phyloP scores from a whole-genome alignment of 768 basidiomycete species.

The Xerocomus potaroensis region DNA sequence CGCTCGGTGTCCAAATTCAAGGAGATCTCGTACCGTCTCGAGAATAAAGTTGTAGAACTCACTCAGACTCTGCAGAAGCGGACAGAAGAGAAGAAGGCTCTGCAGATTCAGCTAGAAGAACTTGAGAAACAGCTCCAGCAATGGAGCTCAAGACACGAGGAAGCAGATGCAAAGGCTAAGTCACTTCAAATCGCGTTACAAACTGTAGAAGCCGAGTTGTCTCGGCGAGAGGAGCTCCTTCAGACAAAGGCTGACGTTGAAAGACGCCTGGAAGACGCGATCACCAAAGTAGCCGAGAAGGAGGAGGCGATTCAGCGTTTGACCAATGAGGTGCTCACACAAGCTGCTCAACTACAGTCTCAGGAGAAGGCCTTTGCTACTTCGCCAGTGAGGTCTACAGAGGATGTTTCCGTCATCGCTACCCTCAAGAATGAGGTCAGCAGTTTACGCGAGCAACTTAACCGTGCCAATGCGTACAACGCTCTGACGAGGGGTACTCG shows the following conservation, averaged over 20 bases:
- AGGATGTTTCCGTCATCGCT: constrained; percentile 83
- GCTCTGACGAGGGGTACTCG: constrained; percentile 72
- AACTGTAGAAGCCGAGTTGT: constrained; percentile 64
- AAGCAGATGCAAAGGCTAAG: constrained; percentile 70
- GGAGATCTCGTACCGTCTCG: constrained; percentile 94
- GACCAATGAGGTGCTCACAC: constrained; percentile 68
- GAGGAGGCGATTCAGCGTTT: constrained; percentile 81
- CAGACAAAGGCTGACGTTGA: constrained; percentile 76
- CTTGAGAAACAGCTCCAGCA: constrained; percentile 83
- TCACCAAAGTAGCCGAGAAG: constrained; percentile 70
- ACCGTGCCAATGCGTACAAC: constrained; percentile 91
- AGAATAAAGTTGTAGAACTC: constrained; percentile 99
- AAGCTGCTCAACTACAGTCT: constrained; percentile 71
- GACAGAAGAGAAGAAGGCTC: constrained; percentile 84
- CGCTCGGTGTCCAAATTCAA: constrained; percentile 98
- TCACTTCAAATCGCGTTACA: constrained; percentile 68
- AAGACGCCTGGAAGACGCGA: constrained; percentile 71
- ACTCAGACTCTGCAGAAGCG: constrained; percentile 91
- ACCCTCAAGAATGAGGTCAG: constrained; percentile 91
- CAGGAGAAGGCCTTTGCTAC: constrained; percentile 68
- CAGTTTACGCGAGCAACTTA: constrained; percentile 90
- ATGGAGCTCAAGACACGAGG: constrained; percentile 86
- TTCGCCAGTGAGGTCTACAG: constrained; percentile 62
- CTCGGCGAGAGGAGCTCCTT: constrained; percentile 71
- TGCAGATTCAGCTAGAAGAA: constrained; percentile 68